These are phyloP conservation scores for Saitozyma podzolica DNA, from an alignment of 768 basidiomycete species.

Conservation along the genomic window DNA sequence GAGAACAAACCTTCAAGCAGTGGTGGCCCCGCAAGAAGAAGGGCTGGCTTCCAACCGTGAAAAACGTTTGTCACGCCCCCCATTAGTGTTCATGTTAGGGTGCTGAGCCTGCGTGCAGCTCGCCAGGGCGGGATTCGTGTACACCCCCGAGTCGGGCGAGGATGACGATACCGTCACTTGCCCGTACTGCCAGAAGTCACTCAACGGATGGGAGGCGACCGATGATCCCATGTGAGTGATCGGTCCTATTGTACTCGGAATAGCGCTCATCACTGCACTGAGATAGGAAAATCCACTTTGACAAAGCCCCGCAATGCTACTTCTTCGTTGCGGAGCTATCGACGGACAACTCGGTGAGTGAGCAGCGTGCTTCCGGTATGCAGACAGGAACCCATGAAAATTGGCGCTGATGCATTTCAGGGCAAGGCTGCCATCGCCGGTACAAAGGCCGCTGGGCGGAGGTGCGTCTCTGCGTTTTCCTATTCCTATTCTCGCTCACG, in stretches of 20 bases:
- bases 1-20: slow-evolving; percentile 40
- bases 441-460: no score
- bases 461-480: no score
- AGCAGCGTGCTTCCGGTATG: no score
- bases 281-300: slow-evolving; percentile 65
- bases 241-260: neutral
- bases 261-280: slow-evolving; percentile 2
- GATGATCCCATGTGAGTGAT: slow-evolving; percentile 80
- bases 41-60: slow-evolving; percentile 45
- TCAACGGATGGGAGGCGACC: slow-evolving; percentile 81
- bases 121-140: slow-evolving; percentile 85
- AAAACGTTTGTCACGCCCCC: slow-evolving; percentile 30
- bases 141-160: slow-evolving; percentile 61
- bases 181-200: slow-evolving; percentile 74
- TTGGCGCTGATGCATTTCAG: no score
- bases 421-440: no score
- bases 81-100: neutral
- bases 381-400: no score
- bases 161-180: slow-evolving; percentile 82
- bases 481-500: no score
- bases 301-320: slow-evolving; percentile 62
- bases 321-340: slow-evolving; percentile 53
- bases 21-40: slow-evolving; percentile 52
- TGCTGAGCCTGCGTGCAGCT: slow-evolving; percentile 59
- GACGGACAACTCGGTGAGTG: no score